Percentiles rank a stretch among this genome's conserved stretches.
phyloP scores from a whole-genome alignment of 1,139 yeast genomes.

The Candida sojae region DNA sequence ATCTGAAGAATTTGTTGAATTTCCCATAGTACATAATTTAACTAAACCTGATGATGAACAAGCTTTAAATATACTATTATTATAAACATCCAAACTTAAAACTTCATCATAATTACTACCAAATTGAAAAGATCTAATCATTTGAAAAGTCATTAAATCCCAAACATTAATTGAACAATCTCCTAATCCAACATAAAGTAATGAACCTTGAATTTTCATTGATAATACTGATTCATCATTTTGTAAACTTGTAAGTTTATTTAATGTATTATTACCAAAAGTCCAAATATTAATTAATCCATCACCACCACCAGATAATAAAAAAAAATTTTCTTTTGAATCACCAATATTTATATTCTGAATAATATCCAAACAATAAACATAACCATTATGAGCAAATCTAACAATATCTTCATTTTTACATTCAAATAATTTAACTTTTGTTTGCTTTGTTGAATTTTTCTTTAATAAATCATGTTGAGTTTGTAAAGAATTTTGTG shows the following conservation, averaged over 20 bases:
- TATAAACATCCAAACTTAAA: slow-evolving; percentile 46
- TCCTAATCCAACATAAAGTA: slow-evolving; percentile 76
- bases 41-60: slow-evolving; percentile 55
- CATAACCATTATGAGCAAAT: slow-evolving; percentile 91
- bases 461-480: slow-evolving; percentile 26
- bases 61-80: slow-evolving; percentile 57
- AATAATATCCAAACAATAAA: slow-evolving; percentile 64
- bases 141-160: slow-evolving; percentile 80
- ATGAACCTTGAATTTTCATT: slow-evolving; percentile 60
- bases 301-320: slow-evolving; percentile 81
- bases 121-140: slow-evolving; percentile 59
- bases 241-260: slow-evolving; percentile 47
- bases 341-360: slow-evolving; percentile 17
- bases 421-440: slow-evolving; percentile 56
- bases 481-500: slow-evolving; percentile 35
- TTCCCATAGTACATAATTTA: slow-evolving; percentile 46
- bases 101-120: slow-evolving; percentile 30
- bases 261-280: slow-evolving; percentile 15
- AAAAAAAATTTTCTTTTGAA: slow-evolving; percentile 11
- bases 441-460: slow-evolving; percentile 18
- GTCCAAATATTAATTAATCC: slow-evolving; percentile 83
- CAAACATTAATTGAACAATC: slow-evolving; percentile 76
- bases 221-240: slow-evolving; percentile 74
- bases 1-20: slow-evolving; percentile 11
- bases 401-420: slow-evolving; percentile 63